Evolutionary conservation across 768 basidiomycete genomes (phyloP).

Genomic region (Russula earlei): DNA sequence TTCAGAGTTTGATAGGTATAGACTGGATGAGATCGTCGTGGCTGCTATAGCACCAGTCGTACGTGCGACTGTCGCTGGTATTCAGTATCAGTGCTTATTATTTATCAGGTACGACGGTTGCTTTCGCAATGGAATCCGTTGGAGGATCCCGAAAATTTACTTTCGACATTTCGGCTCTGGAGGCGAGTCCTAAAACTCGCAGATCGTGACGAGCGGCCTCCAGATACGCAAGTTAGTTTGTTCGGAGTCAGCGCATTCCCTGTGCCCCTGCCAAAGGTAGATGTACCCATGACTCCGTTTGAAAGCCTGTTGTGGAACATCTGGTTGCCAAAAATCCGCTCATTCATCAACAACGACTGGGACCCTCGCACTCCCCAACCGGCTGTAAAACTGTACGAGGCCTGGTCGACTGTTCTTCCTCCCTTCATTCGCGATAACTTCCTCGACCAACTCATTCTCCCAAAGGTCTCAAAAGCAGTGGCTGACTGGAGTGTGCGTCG

Average conservation of each 20-base stretch:
- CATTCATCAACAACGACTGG: conserved; percentile 94
- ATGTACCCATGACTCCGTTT: conserved; percentile 83
- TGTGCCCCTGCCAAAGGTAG: conserved; percentile 28
- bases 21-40: conserved; percentile 86
- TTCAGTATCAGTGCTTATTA: neutral
- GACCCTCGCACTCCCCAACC: conserved; percentile 58
- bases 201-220: conserved; percentile 32
- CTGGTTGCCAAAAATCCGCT: conserved; percentile 94
- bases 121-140: conserved; percentile 79
- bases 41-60: conserved; percentile 81
- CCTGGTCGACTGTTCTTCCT: conserved; percentile 83
- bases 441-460: conserved; percentile 90
- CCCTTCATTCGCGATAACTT: conserved; percentile 90
- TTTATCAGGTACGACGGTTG: conserved; percentile 51
- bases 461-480: conserved; percentile 81
- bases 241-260: conserved; percentile 41
- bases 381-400: conserved; percentile 75
- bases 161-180: conserved; percentile 63
- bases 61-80: conserved; percentile 19
- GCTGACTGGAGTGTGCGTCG: conserved; percentile 71
- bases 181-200: conserved; percentile 55
- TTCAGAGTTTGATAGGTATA: conserved; percentile 66
- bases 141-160: conserved; percentile 55
- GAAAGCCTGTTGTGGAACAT: conserved; percentile 91
- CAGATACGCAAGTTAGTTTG: conserved; percentile 41